Base-by-base conservation (phyloP, 768 basidiomycete species). In the Porpolomopsis calyptriformis region DNA sequence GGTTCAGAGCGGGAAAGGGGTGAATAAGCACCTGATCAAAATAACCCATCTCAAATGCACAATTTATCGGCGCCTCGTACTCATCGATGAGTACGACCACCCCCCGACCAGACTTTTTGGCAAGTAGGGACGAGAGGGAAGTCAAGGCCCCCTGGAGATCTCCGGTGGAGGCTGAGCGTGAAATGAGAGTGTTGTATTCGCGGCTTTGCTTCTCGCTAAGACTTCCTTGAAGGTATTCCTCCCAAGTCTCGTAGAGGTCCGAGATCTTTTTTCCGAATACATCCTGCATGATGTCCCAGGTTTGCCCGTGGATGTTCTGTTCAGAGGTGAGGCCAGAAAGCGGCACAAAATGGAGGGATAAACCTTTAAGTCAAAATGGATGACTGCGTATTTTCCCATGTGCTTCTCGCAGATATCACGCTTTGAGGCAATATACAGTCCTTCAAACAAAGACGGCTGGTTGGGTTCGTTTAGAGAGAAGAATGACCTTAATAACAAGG, bases 331-430 rank as follows among this genome's bases (percentile, higher is more conserved):
- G 48, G 25, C 35, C 43, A 24, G 40, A 35, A 37, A 49, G 16
- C 33, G 35, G 26, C 25, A 49, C 5, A 40, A 40, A 27, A 27
- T 34, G 44, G 24, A 40, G 42, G 42, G 49, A 52, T 43, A 24
- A 42, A 52, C 51, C 25, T 40, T 52, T 36, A 49, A 49, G 43
- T 51, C 50, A 27, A 39, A 37, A 35, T 47, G 47, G 18, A 50
- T 51, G 12, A 49, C 50, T 36, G 50, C 45, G 49, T 51, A 51
- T 39, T 51, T 51, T 24, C 50, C 50, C 50, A 51, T 51, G 47
- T 51, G 47, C 34, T 48, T 29, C 40, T 39, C 41, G 40, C 50
- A 51, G 50, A 51, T 48, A 45, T 49, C 47, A 23, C 19, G 49
- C 33, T 38, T 48, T 20, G 41, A 48, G 23, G 47, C 41, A 22